Conservation (phyloP, 2,329 filamentous ascomycete genomes). For the Clonostachys sp. region DNA sequence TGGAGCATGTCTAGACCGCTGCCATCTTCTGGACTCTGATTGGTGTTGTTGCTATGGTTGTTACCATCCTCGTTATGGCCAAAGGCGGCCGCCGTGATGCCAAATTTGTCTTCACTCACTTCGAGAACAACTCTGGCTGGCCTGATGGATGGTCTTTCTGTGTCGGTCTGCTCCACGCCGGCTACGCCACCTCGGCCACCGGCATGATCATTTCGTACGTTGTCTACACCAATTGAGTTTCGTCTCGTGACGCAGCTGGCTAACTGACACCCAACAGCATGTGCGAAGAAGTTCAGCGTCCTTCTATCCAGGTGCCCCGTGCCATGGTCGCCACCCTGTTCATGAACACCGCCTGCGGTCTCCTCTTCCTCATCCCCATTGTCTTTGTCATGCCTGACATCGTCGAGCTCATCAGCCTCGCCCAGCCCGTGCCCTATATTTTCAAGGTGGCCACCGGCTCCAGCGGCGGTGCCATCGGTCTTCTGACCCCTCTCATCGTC, state of each 20-base stretch:
- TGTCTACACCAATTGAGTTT: not conserved
- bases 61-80: conserved; percentile 60
- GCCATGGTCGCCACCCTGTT: conserved; percentile 66
- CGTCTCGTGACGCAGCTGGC: not conserved
- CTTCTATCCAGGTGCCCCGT: conserved; percentile 64
- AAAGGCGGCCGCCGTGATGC: conserved; percentile 62
- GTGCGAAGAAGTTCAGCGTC: conserved; percentile 68
- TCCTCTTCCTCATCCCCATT: conserved; percentile 65
- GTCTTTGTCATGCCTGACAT: conserved; percentile 66
- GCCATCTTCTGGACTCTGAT: conserved; percentile 73
- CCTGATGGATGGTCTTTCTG: conserved; percentile 67
- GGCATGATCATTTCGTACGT: conserved; percentile 76
- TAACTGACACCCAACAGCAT: conserved; percentile 38
- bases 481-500: conserved; percentile 61
- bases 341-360: conserved; percentile 62
- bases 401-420: conserved; percentile 43
- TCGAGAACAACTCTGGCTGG: conserved; percentile 68
- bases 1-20: conserved; percentile 45
- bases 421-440: conserved; percentile 62
- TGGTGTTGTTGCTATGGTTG: conserved; percentile 60
- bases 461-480: conserved; percentile 54
- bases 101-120: conserved; percentile 61
- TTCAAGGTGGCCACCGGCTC: conserved; percentile 58
- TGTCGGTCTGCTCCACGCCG: conserved; percentile 67
- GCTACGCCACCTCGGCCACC: conserved; percentile 70